Conservation (phyloP, 2,329 filamentous ascomycete species). For the Colletotrichum zoysiae region DNA sequence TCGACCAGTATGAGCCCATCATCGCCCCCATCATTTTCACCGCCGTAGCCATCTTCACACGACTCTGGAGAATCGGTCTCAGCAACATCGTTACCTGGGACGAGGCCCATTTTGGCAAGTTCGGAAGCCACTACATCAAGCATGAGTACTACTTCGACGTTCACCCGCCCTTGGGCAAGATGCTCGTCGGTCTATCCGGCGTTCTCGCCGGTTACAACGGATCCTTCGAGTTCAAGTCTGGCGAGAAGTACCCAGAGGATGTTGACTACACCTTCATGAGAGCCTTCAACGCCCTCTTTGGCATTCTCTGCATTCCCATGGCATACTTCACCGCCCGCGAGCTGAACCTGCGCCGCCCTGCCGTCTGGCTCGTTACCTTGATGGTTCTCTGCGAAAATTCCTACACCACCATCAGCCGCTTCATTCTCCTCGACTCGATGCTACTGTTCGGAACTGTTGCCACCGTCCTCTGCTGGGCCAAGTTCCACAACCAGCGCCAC, state of each 20-base stretch:
- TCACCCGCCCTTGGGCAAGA: slow-evolving; percentile 96
- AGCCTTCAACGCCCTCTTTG: slow-evolving; percentile 95
- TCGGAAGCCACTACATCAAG: slow-evolving; percentile 98
- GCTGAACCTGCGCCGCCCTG: slow-evolving; percentile 85
- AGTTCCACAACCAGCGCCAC: slow-evolving; percentile 90
- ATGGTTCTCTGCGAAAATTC: slow-evolving; percentile 99
- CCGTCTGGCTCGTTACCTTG: slow-evolving; percentile 94
- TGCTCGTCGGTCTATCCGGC: slow-evolving; percentile 95
- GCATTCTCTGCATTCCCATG: slow-evolving; percentile 90
- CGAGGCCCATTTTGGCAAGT: slow-evolving; percentile 88
- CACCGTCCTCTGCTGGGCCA: slow-evolving; percentile 96
- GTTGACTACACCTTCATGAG: slow-evolving; percentile 99
- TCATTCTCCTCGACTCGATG: slow-evolving; percentile 99
- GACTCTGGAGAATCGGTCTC: slow-evolving; percentile 77
- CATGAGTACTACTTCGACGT: slow-evolving; percentile 97
- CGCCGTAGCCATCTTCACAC: slow-evolving; percentile 73
- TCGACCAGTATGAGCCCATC: slow-evolving; percentile 73
- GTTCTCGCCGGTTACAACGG: slow-evolving; percentile 98
- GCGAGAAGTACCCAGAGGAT: slow-evolving; percentile 92
- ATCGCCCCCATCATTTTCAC: slow-evolving; percentile 73
- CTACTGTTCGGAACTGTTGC: slow-evolving; percentile 98
- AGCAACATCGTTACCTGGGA: slow-evolving; percentile 77
- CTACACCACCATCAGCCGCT: slow-evolving; percentile 98
- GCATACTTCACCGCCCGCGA: slow-evolving; percentile 96
- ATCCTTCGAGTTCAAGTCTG: slow-evolving; percentile 99